Base-by-base conservation (phyloP, 2,329 filamentous ascomycete species). In the Apiospora rasikravindrae region DNA sequence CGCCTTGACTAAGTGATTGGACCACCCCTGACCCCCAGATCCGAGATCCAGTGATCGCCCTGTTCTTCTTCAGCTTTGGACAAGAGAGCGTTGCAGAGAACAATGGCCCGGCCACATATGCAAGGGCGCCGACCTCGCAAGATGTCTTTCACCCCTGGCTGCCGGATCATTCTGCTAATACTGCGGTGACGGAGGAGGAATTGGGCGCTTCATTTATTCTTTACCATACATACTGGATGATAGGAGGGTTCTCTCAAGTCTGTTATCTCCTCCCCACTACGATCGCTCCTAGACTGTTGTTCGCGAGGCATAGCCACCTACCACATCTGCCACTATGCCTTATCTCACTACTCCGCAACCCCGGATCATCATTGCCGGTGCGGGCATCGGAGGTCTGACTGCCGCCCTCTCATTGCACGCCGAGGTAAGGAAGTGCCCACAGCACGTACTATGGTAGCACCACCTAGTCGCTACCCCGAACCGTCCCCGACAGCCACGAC, bases 321-420 rank as follows among this genome's bases (percentile, higher is more conserved):
- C 26, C 6, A 10, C 2, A 44, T 19, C 67, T 29, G 7, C 19
- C 44, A 37, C 44, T 26, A 69, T 69, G 67, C 67, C 67, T n/a
- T 69, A 33, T 69, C 67, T 69, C 67, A 47, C 67, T n/a, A 49
- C 44, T 33, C 57, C 70, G 14, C 75, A 76, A 71, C 76, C 76
- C 51, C 75, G 75, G 33, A 77, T 80, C 19, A 73, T 78, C 68
- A 81, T 80, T 69, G 76, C 77, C 69, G 79, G 79, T 44, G 77
- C 76, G 66, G 79, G 79, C 24, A 81, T 80, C 45, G 79, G 78
- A 26, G 79, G 79, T 22, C 74, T 80, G 7, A 76, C 70, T 67
- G 73, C 76, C 0, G 76, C 75, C 7, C 75, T 81, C 11, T 74
- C 79, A 13, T 73, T 81, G 3, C 77, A 81, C 70, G 78, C 78